These are phyloP conservation scores for Plenodomus lindquistii DNA, from an alignment of 2,329 filamentous ascomycete genomes.

Conservation along the genomic window DNA sequence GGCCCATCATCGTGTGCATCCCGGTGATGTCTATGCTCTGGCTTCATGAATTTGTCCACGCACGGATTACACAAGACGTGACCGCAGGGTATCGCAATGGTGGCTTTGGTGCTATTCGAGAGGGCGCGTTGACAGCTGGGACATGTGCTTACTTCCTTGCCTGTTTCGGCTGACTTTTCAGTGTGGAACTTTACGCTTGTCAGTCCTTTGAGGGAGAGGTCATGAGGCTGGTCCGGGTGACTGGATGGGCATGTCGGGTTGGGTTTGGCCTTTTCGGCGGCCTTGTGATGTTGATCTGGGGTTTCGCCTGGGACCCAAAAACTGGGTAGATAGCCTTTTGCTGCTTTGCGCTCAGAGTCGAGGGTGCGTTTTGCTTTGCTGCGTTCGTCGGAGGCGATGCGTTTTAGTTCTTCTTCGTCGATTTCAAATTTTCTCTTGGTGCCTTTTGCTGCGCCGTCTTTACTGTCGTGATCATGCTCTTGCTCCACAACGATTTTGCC, in stretches of 20 bases:
- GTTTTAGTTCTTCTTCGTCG: conserved; percentile 74
- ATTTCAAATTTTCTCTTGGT: conserved; percentile 80
- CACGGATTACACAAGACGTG: conserved; percentile 89
- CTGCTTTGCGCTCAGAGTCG: conserved; percentile 68
- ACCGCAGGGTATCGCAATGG: conserved; percentile 84
- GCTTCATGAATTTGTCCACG: conserved; percentile 76
- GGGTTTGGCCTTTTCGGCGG: conserved; percentile 56
- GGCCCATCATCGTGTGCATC: conserved; percentile 61
- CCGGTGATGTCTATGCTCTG: conserved; percentile 40
- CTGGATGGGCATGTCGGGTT: conserved; percentile 79
- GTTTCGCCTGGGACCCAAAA: conserved; percentile 93
- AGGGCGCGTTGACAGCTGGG: conserved; percentile 84
- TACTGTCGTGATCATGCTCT: conserved; percentile 36
- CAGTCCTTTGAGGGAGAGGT: conserved; percentile 76
- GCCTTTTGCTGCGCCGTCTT: conserved; percentile 36
- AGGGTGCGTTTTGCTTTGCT: conserved; percentile 70
- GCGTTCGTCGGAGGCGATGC: conserved; percentile 71
- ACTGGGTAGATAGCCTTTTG: conserved; percentile 73
- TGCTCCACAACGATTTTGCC: conserved; percentile 52
- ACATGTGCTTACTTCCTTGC: conserved; percentile 63
- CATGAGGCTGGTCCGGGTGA: conserved; percentile 66
- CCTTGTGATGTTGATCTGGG: conserved; percentile 60
- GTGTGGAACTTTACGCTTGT: conserved; percentile 77
- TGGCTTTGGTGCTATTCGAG: conserved; percentile 79
- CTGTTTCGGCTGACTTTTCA: conserved; percentile 61